Percentiles rank a stretch among this genome's conserved stretches.
Conservation (phyloP, 2,329 filamentous ascomycete species). For the Diaporthe sp. region DNA sequence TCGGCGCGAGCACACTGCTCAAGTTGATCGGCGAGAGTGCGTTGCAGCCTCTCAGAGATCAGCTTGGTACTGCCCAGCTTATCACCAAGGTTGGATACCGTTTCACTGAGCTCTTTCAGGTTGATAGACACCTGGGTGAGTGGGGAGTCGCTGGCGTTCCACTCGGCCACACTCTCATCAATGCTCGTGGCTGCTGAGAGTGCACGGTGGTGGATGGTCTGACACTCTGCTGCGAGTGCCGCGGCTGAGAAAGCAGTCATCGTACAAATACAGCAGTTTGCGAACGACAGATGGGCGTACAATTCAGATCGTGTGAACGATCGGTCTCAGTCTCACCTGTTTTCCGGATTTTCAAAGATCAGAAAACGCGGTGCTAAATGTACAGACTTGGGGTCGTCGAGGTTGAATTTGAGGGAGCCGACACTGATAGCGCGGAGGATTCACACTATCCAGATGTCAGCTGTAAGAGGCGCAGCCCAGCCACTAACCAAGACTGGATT, state of each 20-base stretch:
- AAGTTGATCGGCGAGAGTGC: not conserved
- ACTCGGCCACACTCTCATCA: not conserved
- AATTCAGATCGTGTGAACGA: not conserved
- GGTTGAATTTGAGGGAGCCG: not conserved
- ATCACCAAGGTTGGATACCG: not conserved
- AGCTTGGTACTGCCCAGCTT: not conserved
- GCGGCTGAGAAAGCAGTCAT: conserved; percentile 16
- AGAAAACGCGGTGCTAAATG: not conserved
- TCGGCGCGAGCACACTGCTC: conserved; percentile 1
- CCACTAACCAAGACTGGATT: not conserved
- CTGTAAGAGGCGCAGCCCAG: not conserved
- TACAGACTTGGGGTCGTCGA: not conserved
- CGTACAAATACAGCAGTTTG: no score
- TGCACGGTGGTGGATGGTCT: not conserved
- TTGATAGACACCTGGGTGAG: not conserved
- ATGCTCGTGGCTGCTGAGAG: not conserved
- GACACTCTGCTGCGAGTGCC: not conserved
- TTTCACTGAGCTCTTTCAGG: not conserved
- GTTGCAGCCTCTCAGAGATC: not conserved
- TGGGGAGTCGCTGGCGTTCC: conserved; percentile 1
- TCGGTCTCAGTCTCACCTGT: not conserved
- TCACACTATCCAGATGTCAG: conserved; percentile 8
- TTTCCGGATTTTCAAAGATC: not conserved
- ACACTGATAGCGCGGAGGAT: not conserved
- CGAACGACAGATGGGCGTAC: not conserved